Conservation (phyloP, 108 stramenopile species). For the Seminavis robusta region DNA sequence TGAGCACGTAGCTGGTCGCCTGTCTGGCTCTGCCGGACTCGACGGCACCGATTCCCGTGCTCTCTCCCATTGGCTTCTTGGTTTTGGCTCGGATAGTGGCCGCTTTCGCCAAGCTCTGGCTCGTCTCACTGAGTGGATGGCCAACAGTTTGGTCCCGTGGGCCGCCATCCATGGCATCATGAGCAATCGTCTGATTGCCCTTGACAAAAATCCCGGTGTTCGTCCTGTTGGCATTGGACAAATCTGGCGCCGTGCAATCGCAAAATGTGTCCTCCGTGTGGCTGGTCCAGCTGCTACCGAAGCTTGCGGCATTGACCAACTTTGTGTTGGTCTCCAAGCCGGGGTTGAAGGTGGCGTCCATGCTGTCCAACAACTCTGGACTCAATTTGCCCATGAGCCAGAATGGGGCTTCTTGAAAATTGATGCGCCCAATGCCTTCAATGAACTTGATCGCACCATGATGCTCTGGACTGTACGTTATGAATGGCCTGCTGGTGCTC, state of each 20-base stretch:
- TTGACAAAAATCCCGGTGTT: conserved; percentile 37
- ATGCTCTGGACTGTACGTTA: conserved; percentile 35
- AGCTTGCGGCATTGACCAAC: conserved; percentile 21
- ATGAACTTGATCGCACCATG: conserved; percentile 10
- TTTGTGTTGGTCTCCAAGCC: conserved; percentile 34
- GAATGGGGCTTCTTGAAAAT: conserved; percentile 2
- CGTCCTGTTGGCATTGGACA: conserved; percentile 34
- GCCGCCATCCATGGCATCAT: conserved; percentile 26
- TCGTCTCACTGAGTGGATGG: conserved; percentile 7
- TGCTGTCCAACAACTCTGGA: too few species aligned
- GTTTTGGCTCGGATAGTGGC: not conserved
- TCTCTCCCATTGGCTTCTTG: conserved; percentile 21
- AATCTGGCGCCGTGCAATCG: conserved; percentile 14
- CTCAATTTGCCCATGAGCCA: too few species aligned
- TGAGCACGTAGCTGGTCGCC: conserved; percentile 12
- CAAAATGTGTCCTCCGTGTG: conserved; percentile 15
- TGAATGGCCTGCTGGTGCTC: conserved; percentile 19
- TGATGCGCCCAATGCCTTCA: conserved; percentile 29
- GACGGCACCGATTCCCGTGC: conserved; percentile 7
- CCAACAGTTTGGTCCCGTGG: conserved; percentile 24
- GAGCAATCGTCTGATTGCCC: conserved; percentile 17
- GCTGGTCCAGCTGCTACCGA: conserved; percentile 16
- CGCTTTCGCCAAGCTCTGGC: conserved; percentile 6
- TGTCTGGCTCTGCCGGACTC: conserved; percentile 18
- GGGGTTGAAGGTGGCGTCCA: conserved; percentile 38